Base-by-base conservation (phyloP, 1,284 basidiomycete species). In the Rhodotorula sp. region DNA sequence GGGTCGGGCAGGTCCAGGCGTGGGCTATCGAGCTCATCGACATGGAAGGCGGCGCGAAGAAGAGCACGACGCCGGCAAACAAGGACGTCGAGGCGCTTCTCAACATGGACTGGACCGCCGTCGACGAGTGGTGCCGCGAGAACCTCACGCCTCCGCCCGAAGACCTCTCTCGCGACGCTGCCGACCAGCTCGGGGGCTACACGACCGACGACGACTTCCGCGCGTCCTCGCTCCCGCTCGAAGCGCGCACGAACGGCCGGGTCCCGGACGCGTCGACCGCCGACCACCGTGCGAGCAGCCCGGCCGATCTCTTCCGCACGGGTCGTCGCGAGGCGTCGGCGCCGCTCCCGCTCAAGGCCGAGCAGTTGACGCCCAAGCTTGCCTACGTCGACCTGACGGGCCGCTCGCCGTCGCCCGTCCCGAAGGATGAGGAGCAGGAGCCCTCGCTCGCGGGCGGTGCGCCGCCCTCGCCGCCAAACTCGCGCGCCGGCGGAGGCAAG, bases 21-120 rank as follows among this genome's bases (percentile, higher is more conserved):
- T 71, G 70, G 70, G 70, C 62, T 7, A 48, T 67, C 41, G 44
- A 56, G 44, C 4, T 67, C 9, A 17, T 64, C 17, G 69, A 67
- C 16, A 34, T 34, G 34, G 34, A 34, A 34, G 34, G 34, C 34
- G 54, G 48, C 12, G 10, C 2, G 61, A n/a, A 16, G 13, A 23
- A 1, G 54, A 27, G 5, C 25, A 42, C 19, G 49, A 61, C 17
- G 58, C 54, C 7, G 63, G 70, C 57, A 4, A 34, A 64, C 25
- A 13, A 19, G 27, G 69, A 55, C 9, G 34, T 34, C 16, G 12
- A 42, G 34, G 50, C 44, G 52, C 65, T 71, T 5, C 65, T 71
- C 52, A 21, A 48, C 2, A 41, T 49, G 14, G n/a, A 54, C 16
- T 58, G 61, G 16, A 58, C 52, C 7, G 61, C 63, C 7, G 61